phyloP scores from a whole-genome alignment of 176 grass and related monocot species.

The Thalia dealbata region DNA sequence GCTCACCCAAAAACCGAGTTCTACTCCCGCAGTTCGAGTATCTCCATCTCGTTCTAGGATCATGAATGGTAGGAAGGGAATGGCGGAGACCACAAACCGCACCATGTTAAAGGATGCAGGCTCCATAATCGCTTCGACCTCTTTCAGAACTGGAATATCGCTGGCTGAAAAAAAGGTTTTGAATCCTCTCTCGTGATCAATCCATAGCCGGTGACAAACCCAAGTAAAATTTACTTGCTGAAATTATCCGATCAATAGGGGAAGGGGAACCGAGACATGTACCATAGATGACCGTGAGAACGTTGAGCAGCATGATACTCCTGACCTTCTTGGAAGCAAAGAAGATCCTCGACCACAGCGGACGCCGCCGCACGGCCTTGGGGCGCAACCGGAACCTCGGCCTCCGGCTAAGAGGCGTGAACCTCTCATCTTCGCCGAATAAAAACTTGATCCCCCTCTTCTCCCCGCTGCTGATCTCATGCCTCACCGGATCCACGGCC shows the following conservation, averaged over 20 bases:
- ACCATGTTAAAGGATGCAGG: slow-evolving; percentile 86
- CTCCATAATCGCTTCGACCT: slow-evolving; percentile 73
- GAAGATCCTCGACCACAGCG: slow-evolving; percentile 70
- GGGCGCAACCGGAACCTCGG: slow-evolving; percentile 14
- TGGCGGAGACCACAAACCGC: slow-evolving; percentile 53
- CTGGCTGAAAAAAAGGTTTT: slow-evolving; percentile 44
- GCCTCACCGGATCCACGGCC: background rate
- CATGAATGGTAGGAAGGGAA: slow-evolving; percentile 60
- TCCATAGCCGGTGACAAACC: background rate
- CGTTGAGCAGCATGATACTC: slow-evolving; percentile 89
- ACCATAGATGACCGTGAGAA: slow-evolving; percentile 91
- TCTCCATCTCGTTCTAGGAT: slow-evolving; percentile 33
- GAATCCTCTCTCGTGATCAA: background rate
- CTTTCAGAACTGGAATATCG: slow-evolving; percentile 95
- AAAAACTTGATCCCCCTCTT: background rate
- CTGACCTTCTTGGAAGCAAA: slow-evolving; percentile 94
- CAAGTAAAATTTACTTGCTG: background rate
- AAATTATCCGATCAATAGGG: background rate
- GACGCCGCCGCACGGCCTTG: slow-evolving; percentile 26
- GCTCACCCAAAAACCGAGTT: slow-evolving; percentile 78
- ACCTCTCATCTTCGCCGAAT: slow-evolving; percentile 3
- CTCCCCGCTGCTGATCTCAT: background rate
- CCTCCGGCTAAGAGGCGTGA: slow-evolving; percentile 16
- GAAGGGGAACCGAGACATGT: background rate
- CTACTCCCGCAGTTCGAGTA: slow-evolving; percentile 47